Evolutionary conservation across 2,329 filamentous ascomycete species (phyloP), one percentile per base, ranked within the genome.

Genomic region (Simplicillium sp.): DNA sequence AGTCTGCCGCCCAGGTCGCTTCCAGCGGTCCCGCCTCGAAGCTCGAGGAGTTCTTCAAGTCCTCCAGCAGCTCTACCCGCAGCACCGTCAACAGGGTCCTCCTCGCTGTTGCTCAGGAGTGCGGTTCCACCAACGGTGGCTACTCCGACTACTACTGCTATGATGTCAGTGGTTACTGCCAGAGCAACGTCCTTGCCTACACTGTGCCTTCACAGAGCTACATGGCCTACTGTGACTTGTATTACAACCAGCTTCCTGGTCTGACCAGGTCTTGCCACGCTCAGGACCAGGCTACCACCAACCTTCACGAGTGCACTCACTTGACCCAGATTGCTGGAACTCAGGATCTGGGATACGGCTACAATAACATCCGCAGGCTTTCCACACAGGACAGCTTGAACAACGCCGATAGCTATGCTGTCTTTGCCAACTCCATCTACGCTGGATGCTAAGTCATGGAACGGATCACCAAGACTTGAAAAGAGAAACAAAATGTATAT

Each of bases 271-370:
- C 55, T 6, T 82, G 78, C 63, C 74, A 80, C 52, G 67, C 51
- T 6, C 77, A 81, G 58, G 77, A 81, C 55, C 72, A 77, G 57
- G 71, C 73, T 6, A 79, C 73, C 11, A 80, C 77, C 16, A 68
- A 67, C 17, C 59, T 82, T 11, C 78, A 82, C 51, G 78, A 82
- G 63, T 63, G 68, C 47, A 78, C 77, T 11, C 78, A 82, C 52
- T 44, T 65, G 68, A 70, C 15, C 61, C 68, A 46, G 67, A 57
- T 52, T 45, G 70, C 71, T 31, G 71, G 73, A n/a, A 80, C 75
- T 3, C 53, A 68, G 4, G 77, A 82, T 49, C 55, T 69, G 38
- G 69, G 61, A 18, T 80, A 77, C 49, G 48, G 60, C 8, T 62
- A 71, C 39, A 63, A 55, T 16, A 74, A 73, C 36, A 75, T 75